phyloP scores from a whole-genome alignment of 345 rosid genomes.

The Aethionema arabicum region DNA sequence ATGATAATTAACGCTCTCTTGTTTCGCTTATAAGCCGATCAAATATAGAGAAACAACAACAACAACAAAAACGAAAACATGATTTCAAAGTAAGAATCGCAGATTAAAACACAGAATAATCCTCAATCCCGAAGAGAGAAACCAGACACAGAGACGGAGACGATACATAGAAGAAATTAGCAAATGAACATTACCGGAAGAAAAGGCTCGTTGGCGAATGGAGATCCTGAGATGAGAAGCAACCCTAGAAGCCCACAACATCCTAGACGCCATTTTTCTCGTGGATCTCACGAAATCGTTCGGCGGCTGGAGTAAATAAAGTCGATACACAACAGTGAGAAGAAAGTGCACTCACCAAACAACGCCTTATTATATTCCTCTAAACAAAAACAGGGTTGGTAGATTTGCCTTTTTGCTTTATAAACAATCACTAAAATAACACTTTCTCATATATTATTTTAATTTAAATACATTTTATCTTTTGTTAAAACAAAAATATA shows the following conservation, averaged over 20 bases:
- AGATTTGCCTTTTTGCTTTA: constrained; percentile 17
- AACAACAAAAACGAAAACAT: background rate
- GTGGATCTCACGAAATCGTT: constrained; percentile 23
- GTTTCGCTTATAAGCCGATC: background rate
- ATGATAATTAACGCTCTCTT: background rate
- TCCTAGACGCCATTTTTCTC: constrained; percentile 63
- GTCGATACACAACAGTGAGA: constrained; percentile 20
- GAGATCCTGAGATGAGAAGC: constrained; percentile 91
- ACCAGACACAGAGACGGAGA: constrained; percentile 1
- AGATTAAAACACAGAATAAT: constrained; percentile 23
- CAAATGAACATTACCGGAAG: constrained; percentile 52
- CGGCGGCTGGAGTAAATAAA: background rate
- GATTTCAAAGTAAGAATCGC: constrained; percentile 15
- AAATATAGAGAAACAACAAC: background rate
- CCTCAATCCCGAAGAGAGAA: constrained; percentile 24
- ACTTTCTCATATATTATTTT: constrained; percentile 21
- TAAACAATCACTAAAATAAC: constrained; percentile 5
- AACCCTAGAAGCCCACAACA: constrained; percentile 89
- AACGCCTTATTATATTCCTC: constrained; percentile 29
- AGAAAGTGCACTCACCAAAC: constrained; percentile 32
- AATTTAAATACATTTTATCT: too few species aligned
- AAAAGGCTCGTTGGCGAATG: constrained; percentile 59
- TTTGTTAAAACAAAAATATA: too few species aligned
- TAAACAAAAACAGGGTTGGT: constrained; percentile 39
- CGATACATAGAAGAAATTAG: background rate